Base-by-base conservation (phyloP, 2,329 filamentous ascomycete species). In the Microcyclosporella mali region DNA sequence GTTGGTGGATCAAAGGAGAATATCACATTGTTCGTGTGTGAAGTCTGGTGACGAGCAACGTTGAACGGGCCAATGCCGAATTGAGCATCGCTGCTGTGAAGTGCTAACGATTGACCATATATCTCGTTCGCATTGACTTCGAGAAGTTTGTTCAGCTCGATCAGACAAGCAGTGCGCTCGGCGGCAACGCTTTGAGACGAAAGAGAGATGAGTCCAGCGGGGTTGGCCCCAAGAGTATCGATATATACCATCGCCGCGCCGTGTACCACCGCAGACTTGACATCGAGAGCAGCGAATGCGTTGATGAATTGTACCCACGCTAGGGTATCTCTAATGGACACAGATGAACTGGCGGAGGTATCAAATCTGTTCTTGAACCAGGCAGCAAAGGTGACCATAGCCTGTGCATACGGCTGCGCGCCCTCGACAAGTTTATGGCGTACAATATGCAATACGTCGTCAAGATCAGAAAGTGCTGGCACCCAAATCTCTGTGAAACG, bases 401-500 rank as follows among this genome's bases (percentile, higher is more conserved):
- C 70, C 28, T 70, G 69, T 0, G 88, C 80, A 51, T 85, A 73
- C 1, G 70, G 59, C 50, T 76, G 74, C 6, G 77, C 72, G 12
- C 69, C 66, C 0, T 71, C 62, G 3, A 66, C 66, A 14, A 98
- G 72, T 62, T 94, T 95, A 10, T 82, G 79, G 39, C 75, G 71
- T 12, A 97, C 80, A 52, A 99, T 98, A 33, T 94, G 84, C 15
- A 88, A 68, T 27, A 97, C 82, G 60, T 99, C 94, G 21, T 88
- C 82, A 39, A 80, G 77, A 46, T 90, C 85, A 1, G 88, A 88
- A 45, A 97, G 70, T 1, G 89, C 78, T 1, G 92, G 88, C 0
- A 97, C 92, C 92, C 92, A 98, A 7, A 99, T 95, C 66, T 99
- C 92, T 0, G 92, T 99, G 63, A 99, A 95, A 47, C 92, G 85